Evolutionary conservation across 2,329 filamentous ascomycete species (phyloP).

Genomic region (Hypoxylon sp.): DNA sequence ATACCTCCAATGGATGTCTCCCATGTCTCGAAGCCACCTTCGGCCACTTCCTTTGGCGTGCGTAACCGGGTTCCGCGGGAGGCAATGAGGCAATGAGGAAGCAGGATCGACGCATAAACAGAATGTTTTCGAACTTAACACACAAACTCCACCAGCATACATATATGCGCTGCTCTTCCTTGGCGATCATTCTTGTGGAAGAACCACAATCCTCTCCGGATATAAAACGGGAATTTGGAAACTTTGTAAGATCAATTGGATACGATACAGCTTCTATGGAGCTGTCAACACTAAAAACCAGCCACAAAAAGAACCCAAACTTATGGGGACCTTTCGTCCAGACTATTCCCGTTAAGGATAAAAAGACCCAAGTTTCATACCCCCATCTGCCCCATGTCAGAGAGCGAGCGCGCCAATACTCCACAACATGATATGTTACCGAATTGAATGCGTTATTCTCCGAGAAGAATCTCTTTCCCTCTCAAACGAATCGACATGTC

Average conservation of each 20-base stretch:
- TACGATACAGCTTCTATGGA: too few relatives aligned
- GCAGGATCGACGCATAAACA: constrained; percentile 28
- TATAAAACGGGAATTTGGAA: neutral
- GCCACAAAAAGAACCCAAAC: constrained; percentile 11
- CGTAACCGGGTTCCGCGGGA: constrained; percentile 14
- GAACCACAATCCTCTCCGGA: neutral
- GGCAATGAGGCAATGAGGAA: constrained; percentile 1
- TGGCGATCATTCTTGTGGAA: neutral
- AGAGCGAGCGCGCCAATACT: too few relatives aligned
- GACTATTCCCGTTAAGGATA: constrained; percentile 26
- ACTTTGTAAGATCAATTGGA: too few relatives aligned
- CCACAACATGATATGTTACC: too few relatives aligned
- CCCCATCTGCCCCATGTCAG: constrained; percentile 9
- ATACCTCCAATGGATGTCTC: neutral
- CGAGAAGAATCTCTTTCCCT: neutral
- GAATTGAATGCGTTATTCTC: too few relatives aligned
- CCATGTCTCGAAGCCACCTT: constrained; percentile 21
- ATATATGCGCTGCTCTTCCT: constrained; percentile 6
- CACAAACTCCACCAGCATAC: neutral
- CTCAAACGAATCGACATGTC: neutral
- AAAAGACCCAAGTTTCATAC: constrained; percentile 1
- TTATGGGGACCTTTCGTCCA: neutral
- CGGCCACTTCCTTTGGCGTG: constrained; percentile 29
- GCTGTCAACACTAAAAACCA: neutral
- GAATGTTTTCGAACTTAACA: constrained; percentile 15